Percentiles rank a stretch among this genome's conserved stretches.
These are phyloP conservation scores for Corymbia citriodora DNA, from an alignment of 441 rosid genomes.

Conservation along the genomic window DNA sequence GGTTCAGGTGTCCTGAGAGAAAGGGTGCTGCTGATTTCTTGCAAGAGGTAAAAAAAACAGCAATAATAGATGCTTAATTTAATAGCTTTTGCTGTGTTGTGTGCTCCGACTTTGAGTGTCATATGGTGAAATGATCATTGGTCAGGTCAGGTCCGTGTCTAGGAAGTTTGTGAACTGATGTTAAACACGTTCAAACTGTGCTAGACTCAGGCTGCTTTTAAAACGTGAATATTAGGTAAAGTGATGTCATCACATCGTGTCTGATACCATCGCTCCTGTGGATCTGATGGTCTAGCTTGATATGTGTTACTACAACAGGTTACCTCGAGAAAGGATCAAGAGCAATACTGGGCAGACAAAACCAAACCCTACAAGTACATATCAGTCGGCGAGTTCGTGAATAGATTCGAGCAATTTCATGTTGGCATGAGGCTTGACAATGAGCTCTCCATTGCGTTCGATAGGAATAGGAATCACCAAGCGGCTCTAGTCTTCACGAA, in stretches of 20 bases:
- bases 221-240: background rate
- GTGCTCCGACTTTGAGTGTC: background rate
- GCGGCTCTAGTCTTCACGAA: slow-evolving; percentile 69
- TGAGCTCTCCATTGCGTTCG: slow-evolving; percentile 51
- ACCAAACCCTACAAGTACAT: slow-evolving; percentile 49
- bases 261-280: background rate
- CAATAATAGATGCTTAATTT: background rate
- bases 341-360: slow-evolving; percentile 71
- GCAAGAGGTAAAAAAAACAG: slow-evolving; percentile 65
- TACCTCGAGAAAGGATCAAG: slow-evolving; percentile 87
- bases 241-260: background rate
- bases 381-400: slow-evolving; percentile 57
- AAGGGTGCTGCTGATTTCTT: slow-evolving; percentile 92
- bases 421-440: slow-evolving; percentile 46
- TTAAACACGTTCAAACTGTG: background rate
- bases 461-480: slow-evolving; percentile 48
- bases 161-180: background rate
- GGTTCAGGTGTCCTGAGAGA: slow-evolving; percentile 84
- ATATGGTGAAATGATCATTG: background rate
- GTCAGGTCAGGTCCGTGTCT: background rate
- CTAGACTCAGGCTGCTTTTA: background rate
- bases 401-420: slow-evolving; percentile 57
- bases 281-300: background rate
- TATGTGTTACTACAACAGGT: slow-evolving; percentile 38
- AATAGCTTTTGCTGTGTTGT: background rate